These are phyloP conservation scores for Trichoderma cornu-damae DNA, from an alignment of 2,329 filamentous ascomycete species.

Conservation along the genomic window DNA sequence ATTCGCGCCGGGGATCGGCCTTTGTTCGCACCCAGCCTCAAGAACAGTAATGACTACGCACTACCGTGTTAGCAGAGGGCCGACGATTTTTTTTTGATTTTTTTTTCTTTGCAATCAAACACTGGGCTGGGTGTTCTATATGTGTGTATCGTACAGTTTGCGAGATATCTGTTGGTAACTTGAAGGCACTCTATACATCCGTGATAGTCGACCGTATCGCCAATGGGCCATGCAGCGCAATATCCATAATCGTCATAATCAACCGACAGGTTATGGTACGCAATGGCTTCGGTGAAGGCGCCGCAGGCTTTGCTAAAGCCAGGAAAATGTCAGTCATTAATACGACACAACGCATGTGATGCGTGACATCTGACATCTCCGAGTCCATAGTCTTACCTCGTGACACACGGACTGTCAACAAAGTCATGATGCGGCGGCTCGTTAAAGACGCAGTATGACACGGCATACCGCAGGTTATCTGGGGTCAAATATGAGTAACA, in stretches of 20 bases:
- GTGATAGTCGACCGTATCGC: constrained; percentile 33
- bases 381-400: constrained; percentile 38
- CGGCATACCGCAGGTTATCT: constrained; percentile 56
- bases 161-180: constrained; percentile 38
- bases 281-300: constrained; percentile 42
- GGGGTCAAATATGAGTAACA: constrained; percentile 19
- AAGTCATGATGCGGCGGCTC: constrained; percentile 39
- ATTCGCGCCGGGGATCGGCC: constrained; percentile 41
- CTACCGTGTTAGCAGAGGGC: constrained; percentile 23
- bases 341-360: neutral
- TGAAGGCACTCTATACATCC: constrained; percentile 46
- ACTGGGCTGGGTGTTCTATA: neutral
- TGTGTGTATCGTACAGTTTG: constrained; percentile 50
- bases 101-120: too few relatives aligned
- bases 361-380: neutral
- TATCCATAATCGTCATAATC: constrained; percentile 47
- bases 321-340: constrained; percentile 26
- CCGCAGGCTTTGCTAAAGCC: constrained; percentile 47
- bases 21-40: constrained; percentile 52
- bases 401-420: constrained; percentile 46
- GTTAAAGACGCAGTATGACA: constrained; percentile 53
- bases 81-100: too few relatives aligned
- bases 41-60: constrained; percentile 44
- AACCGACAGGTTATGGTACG: constrained; percentile 46
- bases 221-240: constrained; percentile 45